Evolutionary conservation across 2,329 filamentous ascomycete species (phyloP), one percentile per base, ranked within the genome.

Genomic region (Laburnicola sp.): DNA sequence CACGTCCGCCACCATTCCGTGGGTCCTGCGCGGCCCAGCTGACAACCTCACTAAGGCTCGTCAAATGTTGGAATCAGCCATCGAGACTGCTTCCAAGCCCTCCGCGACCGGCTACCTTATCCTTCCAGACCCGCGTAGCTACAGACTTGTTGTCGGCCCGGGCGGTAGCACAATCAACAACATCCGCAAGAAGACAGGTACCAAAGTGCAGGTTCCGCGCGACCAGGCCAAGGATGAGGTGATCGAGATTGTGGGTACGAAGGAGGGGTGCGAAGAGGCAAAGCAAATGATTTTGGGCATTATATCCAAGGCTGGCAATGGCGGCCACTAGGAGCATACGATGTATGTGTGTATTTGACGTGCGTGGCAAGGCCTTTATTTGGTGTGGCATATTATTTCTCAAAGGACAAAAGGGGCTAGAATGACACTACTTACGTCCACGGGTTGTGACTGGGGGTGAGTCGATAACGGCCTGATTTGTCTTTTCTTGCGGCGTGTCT

Each of bases 131-230:
- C 90, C 94, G 8, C 85, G 84, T 62, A 91, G 90, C 40, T 96
- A 97, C 79, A 62, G 93, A 56, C 88, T 88, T 58, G 89, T 99
- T 42, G 91, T 99, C 62, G 94, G 94, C 3, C 86, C 87, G 58
- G 89, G 88, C 53, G 94, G 94, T 52, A 88, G 85, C 73, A 93
- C 93, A 74, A 95, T 99, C 72, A 97, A 97, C 75, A 79, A 85
- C 36, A 97, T 99, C 70, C 86, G 94, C 62, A 91, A 90, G 77
- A 86, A 94, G 78, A 97, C 91, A 45, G 89, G 89, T 48, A 97
- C 92, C 75, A 91, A 88, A 76, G 95, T 99, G 70, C 91, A 92
- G 59, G 93, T 99, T 35, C 94, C 94, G 22, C 86, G 89, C 60
- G 87, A 90, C 66, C 88, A 95, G 73, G 78, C 78, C 42, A 76